These are phyloP conservation scores for Boletus vermiculosoides DNA, from an alignment of 768 basidiomycete species.

Conservation along the genomic window DNA sequence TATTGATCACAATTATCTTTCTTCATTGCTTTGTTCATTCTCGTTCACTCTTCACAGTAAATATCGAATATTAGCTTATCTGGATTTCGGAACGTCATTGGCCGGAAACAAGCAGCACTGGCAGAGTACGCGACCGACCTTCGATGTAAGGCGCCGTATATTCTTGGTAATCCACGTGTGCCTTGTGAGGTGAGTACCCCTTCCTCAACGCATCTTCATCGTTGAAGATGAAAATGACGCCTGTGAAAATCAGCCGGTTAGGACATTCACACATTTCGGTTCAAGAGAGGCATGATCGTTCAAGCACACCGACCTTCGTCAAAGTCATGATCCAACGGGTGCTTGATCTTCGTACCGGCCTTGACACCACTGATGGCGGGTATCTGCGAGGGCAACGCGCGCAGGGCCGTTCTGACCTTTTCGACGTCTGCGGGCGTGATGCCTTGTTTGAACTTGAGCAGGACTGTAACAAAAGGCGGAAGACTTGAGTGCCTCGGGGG, in stretches of 20 bases:
- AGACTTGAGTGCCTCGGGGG: not conserved
- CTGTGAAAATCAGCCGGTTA: constrained; percentile 4
- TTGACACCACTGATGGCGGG: constrained; percentile 17
- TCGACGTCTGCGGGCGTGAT: constrained; percentile 3
- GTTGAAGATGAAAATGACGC: constrained; percentile 25
- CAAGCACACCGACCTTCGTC: constrained; percentile 20
- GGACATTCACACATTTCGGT: not conserved
- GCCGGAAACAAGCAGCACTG: not conserved
- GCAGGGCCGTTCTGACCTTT: constrained; percentile 2
- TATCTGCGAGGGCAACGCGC: constrained; percentile 15
- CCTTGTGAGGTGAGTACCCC: constrained; percentile 14
- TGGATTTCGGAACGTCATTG: not conserved
- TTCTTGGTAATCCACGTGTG: constrained; percentile 11
- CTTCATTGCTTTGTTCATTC: not conserved
- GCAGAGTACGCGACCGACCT: constrained; percentile 10
- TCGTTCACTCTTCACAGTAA: constrained; percentile 10
- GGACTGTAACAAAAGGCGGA: constrained; percentile 7
- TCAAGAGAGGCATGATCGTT: not conserved
- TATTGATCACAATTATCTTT: not conserved
- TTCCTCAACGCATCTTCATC: constrained; percentile 12
- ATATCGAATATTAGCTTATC: constrained; percentile 27
- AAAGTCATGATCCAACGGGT: constrained; percentile 22
- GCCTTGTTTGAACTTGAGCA: constrained; percentile 25
- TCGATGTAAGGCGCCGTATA: constrained; percentile 12
- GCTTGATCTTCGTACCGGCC: constrained; percentile 15